A percentile compares a stretch with the other conserved stretches of the same genome.
Evolutionary conservation across 306 rosid genomes (phyloP).

Genomic region (Geum urbanum): DNA sequence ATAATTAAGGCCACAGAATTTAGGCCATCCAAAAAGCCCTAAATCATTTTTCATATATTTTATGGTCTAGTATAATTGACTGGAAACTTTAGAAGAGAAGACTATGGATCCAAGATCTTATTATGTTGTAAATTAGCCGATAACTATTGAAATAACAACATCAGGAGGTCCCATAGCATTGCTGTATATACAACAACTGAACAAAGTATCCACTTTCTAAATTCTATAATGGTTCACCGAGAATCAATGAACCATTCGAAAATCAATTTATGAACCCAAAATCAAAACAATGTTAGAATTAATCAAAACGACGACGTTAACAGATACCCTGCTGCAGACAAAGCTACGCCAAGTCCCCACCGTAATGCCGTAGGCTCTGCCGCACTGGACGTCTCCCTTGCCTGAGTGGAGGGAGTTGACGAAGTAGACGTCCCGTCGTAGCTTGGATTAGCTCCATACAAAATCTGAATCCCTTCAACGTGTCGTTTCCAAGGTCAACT

Average conservation of each 20-base stretch:
- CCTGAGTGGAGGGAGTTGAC: conserved; percentile 30
- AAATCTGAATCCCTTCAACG: conserved; percentile 52
- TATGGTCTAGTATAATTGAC: too few relatives aligned
- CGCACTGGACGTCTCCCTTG: conserved; percentile 42
- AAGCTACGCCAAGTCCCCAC: conserved; percentile 15
- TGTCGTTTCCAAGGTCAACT: conserved; percentile 53
- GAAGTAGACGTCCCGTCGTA: conserved; percentile 21
- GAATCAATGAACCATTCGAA: neutral
- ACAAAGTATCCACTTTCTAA: neutral
- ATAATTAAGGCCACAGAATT: too few relatives aligned
- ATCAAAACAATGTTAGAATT: conserved; percentile 3
- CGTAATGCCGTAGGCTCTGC: conserved; percentile 14
- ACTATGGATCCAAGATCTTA: too few relatives aligned
- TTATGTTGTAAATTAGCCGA: too few relatives aligned
- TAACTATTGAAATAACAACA: too few relatives aligned
- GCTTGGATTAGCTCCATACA: conserved; percentile 68
- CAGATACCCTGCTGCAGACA: conserved; percentile 28
- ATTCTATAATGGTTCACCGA: neutral
- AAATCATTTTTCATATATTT: too few relatives aligned
- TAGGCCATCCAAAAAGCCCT: too few relatives aligned
- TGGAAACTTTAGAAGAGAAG: too few relatives aligned
- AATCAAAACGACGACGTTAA: conserved; percentile 11
- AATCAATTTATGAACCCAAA: neutral
- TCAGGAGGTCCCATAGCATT: too few relatives aligned
- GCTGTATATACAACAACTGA: too few relatives aligned